Evolutionary conservation across 345 rosid species (phyloP), one percentile per base, ranked within the genome.

Genomic region (Populus alba): DNA sequence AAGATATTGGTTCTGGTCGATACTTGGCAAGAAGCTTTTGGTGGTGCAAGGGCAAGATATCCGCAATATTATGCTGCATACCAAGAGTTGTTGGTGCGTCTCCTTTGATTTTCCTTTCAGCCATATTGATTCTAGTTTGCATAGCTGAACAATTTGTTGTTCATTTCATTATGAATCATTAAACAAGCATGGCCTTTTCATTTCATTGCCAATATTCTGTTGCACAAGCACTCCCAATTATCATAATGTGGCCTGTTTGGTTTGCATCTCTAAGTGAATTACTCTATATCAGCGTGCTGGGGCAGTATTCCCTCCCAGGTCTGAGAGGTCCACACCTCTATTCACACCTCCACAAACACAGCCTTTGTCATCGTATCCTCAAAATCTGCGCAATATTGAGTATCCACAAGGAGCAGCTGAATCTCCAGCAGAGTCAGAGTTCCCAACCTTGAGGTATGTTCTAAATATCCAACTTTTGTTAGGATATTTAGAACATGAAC

Each of bases 11-110:
- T 77, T 75, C 89, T 97, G 72, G 87, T 97, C 55, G 99, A 94
- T 80, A 97, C 97, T 53, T 97, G 99, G 99, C 99, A 97, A 92
- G 99, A 97, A 86, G 98, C 97, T 72, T 97, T 97, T 83, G 99
- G 98, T 77, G 98, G 97, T 55, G 82, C 98, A 35, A 91, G 96
- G 85, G 94, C 99, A 72, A 94, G 98, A 92, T 94, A 92, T 91
- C 96, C 99, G 53, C 99, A 97, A 82, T 97, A 94, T 83, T 94
- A 87, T 90, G 91, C 92, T 37, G 98, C 92, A 81, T 97, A 97
- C 85, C 99, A 94, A 84, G 99, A 97, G 85, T 87, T 97, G 86
- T 79, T 94, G 99, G 99, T 97, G 91, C 35, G 91, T 83, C 59
- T 80, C 27, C 35, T 76, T 80, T 27, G 72, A 68, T 35, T 20